phyloP scores from a whole-genome alignment of 371 early-diverging fungal species.

The Encephalitozoon romaleae region DNA sequence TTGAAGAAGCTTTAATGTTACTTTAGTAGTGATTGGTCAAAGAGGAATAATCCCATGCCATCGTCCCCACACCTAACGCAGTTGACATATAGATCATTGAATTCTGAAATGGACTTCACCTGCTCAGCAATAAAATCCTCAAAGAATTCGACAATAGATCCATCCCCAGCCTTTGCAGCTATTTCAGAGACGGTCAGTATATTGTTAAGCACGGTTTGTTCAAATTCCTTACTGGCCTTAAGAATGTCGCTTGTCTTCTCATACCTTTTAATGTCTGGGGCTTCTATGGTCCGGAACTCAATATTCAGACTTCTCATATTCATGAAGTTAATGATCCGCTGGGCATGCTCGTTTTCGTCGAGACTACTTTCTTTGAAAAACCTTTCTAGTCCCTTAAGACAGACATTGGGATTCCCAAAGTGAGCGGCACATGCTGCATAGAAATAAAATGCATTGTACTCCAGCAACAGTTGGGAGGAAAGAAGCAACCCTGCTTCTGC shows the following conservation, averaged over 20 bases:
- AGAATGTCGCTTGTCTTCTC: slow-evolving; percentile 16
- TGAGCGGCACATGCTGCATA: slow-evolving; percentile 17
- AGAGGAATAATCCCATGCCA: not conserved
- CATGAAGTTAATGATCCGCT: slow-evolving; percentile 43
- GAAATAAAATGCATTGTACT: slow-evolving; percentile 37
- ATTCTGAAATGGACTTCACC: slow-evolving; percentile 25
- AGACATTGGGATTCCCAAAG: slow-evolving; percentile 6
- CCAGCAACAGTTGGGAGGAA: slow-evolving; percentile 33
- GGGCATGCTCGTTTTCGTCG: slow-evolving; percentile 43
- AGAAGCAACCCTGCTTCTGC: slow-evolving; percentile 12
- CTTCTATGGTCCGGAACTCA: slow-evolving; percentile 5
- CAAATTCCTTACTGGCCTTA: slow-evolving; percentile 16
- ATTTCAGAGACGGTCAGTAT: slow-evolving; percentile 11
- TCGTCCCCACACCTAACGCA: slow-evolving; percentile 34
- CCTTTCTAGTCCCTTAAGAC: slow-evolving; percentile 5
- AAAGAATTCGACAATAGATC: slow-evolving; percentile 7
- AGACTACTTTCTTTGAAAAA: slow-evolving; percentile 25
- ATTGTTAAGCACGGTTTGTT: slow-evolving; percentile 20
- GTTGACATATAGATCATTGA: slow-evolving; percentile 22
- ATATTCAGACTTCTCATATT: slow-evolving; percentile 25
- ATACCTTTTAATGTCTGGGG: slow-evolving; percentile 3
- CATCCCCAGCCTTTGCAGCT: slow-evolving; percentile 29
- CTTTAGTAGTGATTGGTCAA: slow-evolving; percentile 13
- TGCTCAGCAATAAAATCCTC: slow-evolving; percentile 42
- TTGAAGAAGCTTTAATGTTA: not conserved